phyloP scores from a whole-genome alignment of 345 rosid genomes.

The Nasturtium officinale region DNA sequence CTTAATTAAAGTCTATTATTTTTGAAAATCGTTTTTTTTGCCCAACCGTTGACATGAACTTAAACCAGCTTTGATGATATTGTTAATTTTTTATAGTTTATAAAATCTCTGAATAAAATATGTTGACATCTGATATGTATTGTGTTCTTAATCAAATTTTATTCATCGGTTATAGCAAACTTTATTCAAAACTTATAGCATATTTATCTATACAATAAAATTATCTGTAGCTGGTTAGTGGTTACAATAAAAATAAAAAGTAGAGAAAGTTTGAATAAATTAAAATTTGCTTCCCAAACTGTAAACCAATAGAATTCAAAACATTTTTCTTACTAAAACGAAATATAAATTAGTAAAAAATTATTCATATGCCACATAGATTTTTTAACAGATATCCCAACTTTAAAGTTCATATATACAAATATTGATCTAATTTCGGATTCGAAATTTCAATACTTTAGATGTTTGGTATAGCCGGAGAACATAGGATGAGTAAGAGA shows the following conservation, averaged over 20 bases:
- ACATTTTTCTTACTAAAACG: too few relatives aligned
- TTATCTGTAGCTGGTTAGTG: too few relatives aligned
- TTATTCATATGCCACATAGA: too few relatives aligned
- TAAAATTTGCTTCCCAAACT: too few relatives aligned
- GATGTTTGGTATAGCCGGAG: too few relatives aligned
- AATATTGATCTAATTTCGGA: too few relatives aligned
- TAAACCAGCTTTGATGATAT: slow-evolving; percentile 20
- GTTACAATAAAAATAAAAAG: neutral
- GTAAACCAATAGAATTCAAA: too few relatives aligned
- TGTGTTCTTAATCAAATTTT: neutral
- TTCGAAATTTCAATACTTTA: too few relatives aligned
- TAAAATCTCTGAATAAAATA: neutral
- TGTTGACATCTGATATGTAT: neutral
- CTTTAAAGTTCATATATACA: too few relatives aligned
- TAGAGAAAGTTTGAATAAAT: neutral
- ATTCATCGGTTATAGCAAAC: neutral
- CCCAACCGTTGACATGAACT: slow-evolving; percentile 50
- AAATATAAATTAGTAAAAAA: too few relatives aligned
- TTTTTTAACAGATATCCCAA: too few relatives aligned
- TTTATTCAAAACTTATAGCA: neutral
- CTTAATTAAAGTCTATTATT: neutral
- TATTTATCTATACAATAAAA: neutral
- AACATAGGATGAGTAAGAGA: too few relatives aligned
- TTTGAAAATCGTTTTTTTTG: neutral
- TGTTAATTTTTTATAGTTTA: neutral